These are phyloP conservation scores for Hysterium pulicare DNA, from an alignment of 2,329 filamentous ascomycete species.

Conservation along the genomic window DNA sequence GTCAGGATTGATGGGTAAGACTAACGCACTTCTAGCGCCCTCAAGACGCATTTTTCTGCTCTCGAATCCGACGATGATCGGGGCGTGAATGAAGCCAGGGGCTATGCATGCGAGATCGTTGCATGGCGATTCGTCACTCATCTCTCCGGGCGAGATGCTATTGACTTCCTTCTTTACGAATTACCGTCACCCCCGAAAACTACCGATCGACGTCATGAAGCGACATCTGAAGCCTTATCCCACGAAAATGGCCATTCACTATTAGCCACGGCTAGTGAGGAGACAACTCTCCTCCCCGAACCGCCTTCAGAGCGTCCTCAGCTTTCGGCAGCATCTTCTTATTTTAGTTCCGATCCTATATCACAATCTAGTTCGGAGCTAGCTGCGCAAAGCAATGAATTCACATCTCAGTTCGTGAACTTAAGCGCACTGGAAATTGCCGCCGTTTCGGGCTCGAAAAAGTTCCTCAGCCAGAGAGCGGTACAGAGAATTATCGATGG, in stretches of 20 bases:
- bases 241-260: conserved; percentile 12
- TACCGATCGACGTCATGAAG: conserved; percentile 10
- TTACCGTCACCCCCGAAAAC: conserved; percentile 48
- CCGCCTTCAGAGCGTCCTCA: conserved; percentile 53
- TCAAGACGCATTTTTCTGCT: conserved; percentile 70
- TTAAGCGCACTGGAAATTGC: conserved; percentile 87
- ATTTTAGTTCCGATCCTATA: conserved; percentile 26
- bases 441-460: conserved; percentile 75
- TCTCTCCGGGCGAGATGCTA: conserved; percentile 68
- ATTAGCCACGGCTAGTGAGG: conserved; percentile 10
- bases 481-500: conserved; percentile 81
- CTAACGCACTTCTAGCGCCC: conserved; percentile 51
- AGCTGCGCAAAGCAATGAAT: conserved; percentile 53
- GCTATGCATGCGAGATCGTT: conserved; percentile 74
- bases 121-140: conserved; percentile 74
- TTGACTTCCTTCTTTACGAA: conserved; percentile 72
- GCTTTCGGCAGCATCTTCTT: conserved; percentile 13
- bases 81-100: conserved; percentile 65
- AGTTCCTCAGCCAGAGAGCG: conserved; percentile 74
- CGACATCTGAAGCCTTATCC: conserved; percentile 6
- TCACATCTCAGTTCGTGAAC: conserved; percentile 69
- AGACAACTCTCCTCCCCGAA: conserved; percentile 41
- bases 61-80: conserved; percentile 59
- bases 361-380: conserved; percentile 19
- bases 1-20: neutral